A percentile compares a stretch with the other conserved stretches of the same genome.
phyloP scores from a whole-genome alignment of 257 asterid genomes.

The Cinchona pubescens region DNA sequence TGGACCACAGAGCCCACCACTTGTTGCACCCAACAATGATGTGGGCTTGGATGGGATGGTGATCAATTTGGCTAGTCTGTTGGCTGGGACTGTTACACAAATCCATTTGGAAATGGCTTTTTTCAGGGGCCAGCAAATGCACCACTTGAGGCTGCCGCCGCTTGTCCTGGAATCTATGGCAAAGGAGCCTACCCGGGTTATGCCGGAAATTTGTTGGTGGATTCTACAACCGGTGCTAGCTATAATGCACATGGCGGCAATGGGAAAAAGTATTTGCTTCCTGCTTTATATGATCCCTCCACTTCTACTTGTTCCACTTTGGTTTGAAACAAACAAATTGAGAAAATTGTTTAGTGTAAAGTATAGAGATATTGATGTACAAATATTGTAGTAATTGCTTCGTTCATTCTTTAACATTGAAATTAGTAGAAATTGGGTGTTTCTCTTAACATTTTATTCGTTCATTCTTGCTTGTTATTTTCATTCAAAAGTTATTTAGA shows the following conservation, averaged over 20 bases:
- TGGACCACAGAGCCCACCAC: conserved; percentile 34
- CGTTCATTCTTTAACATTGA: neutral
- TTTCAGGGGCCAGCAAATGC: conserved; percentile 37
- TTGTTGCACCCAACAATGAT: conserved; percentile 37
- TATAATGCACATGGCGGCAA: conserved; percentile 38
- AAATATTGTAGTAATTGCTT: neutral
- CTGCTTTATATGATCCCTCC: conserved; percentile 39
- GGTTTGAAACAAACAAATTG: no score
- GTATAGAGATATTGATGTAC: neutral
- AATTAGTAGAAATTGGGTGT: neutral
- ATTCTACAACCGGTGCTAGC: conserved; percentile 34
- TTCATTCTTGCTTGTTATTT: no score
- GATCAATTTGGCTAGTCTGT: conserved; percentile 32
- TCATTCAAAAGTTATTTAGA: no score
- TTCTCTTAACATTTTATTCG: no score
- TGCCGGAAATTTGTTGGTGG: conserved; percentile 35
- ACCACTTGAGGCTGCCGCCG: conserved; percentile 38
- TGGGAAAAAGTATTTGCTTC: conserved; percentile 34
- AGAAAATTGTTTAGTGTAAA: neutral
- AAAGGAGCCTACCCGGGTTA: conserved; percentile 41
- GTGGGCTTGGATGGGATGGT: no score
- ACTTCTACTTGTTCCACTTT: no score
- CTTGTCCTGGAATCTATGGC: conserved; percentile 37
- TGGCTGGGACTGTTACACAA: conserved; percentile 40
- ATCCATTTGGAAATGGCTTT: conserved; percentile 34